phyloP scores from a whole-genome alignment of 2,329 filamentous ascomycete genomes.

The Bipolaris bicolor region DNA sequence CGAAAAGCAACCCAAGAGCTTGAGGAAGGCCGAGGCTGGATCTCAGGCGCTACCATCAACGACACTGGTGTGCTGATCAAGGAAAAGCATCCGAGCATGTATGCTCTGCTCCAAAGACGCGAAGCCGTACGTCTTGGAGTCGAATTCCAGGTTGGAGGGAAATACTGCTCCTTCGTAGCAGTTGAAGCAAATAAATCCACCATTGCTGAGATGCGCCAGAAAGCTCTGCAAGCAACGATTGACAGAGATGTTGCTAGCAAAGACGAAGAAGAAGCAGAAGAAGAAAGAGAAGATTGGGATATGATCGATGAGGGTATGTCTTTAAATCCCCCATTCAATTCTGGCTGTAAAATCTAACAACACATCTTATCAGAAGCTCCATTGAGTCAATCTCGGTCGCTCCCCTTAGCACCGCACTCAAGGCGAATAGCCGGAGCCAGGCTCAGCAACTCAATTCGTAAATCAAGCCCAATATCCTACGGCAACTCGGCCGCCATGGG shows the following conservation, averaged over 20 bases:
- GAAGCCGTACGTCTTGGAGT: conserved; percentile 11
- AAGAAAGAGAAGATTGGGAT: conserved; percentile 5
- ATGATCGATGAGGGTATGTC: background rate
- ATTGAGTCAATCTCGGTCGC: background rate
- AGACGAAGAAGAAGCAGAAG: background rate
- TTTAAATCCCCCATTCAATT: too few relatives aligned
- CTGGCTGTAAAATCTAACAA: background rate
- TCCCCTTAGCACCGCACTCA: too few relatives aligned
- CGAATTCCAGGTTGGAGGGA: conserved; percentile 9
- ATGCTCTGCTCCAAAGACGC: conserved; percentile 1
- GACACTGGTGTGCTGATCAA: background rate
- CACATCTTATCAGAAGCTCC: background rate
- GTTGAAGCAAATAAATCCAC: conserved; percentile 7
- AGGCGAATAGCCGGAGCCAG: too few relatives aligned
- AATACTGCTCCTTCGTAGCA: conserved; percentile 8
- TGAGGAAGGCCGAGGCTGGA: conserved; percentile 13
- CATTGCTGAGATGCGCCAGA: background rate
- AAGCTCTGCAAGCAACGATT: background rate
- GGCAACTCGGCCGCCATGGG: too few relatives aligned
- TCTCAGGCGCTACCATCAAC: background rate
- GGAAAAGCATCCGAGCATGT: background rate
- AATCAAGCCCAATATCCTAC: too few relatives aligned
- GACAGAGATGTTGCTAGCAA: background rate
- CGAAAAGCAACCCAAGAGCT: conserved; percentile 11
- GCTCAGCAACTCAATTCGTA: too few relatives aligned